Evolutionary conservation across 2,329 filamentous ascomycete genomes (phyloP).

Genomic region (Alternaria sp.): DNA sequence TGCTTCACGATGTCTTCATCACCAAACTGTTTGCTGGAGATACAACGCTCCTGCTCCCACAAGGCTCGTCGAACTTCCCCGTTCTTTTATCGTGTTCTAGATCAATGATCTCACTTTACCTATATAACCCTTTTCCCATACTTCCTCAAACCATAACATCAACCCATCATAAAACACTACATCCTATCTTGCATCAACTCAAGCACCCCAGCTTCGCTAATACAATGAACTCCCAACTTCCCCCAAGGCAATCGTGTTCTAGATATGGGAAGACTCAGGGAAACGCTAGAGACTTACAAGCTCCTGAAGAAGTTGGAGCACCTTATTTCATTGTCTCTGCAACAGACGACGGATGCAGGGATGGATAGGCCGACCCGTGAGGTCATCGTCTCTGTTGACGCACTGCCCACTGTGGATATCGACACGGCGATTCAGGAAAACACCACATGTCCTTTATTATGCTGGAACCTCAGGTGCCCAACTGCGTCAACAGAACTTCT

Average conservation of each 20-base stretch:
- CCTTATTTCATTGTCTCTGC: too few relatives aligned
- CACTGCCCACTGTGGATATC: not conserved
- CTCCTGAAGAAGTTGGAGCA: too few relatives aligned
- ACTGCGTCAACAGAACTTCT: not conserved
- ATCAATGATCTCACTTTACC: not conserved
- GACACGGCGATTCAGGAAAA: not conserved
- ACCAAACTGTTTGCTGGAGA: too few relatives aligned
- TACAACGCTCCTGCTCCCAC: too few relatives aligned
- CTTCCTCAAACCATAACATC: not conserved
- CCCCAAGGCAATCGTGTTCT: too few relatives aligned
- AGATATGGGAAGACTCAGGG: too few relatives aligned
- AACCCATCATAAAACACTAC: not conserved
- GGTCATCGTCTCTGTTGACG: not conserved
- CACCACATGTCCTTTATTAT: not conserved
- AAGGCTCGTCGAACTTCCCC: too few relatives aligned
- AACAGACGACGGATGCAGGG: not conserved
- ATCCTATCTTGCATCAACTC: too few relatives aligned
- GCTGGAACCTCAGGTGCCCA: not conserved
- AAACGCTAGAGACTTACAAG: too few relatives aligned
- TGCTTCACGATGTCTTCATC: not conserved
- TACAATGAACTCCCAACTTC: not conserved
- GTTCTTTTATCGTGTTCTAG: too few relatives aligned
- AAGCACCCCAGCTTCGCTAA: not conserved
- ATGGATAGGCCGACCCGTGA: not conserved
- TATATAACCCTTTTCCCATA: not conserved